These are phyloP conservation scores for Rosa hybrid DNA, from an alignment of 331 rosid species.

Conservation along the genomic window DNA sequence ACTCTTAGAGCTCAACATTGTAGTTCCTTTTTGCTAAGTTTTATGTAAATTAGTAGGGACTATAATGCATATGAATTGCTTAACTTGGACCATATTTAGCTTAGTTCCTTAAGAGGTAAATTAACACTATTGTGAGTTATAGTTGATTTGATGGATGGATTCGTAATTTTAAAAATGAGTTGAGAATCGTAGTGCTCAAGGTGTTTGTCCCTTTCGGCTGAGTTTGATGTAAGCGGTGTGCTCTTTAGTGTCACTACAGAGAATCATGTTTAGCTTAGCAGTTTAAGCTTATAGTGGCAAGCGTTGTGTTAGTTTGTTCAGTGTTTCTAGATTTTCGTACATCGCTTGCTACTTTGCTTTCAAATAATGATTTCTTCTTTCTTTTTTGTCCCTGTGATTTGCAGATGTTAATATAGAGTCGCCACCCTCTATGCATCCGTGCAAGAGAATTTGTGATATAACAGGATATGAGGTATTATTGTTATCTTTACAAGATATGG, in stretches of 20 bases:
- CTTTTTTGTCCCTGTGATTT: constrained; percentile 14
- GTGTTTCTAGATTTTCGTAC: background rate
- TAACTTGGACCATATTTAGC: no score
- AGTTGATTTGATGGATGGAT: background rate
- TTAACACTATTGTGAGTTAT: background rate
- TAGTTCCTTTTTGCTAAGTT: background rate
- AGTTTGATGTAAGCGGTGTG: background rate
- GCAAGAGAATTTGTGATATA: constrained; percentile 86
- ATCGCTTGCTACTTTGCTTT: background rate
- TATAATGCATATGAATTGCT: background rate
- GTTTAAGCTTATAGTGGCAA: background rate
- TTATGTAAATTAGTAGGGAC: background rate
- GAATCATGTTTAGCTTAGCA: background rate
- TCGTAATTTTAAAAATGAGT: background rate
- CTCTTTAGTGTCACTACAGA: background rate
- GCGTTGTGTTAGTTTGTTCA: background rate
- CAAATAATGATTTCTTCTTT: background rate
- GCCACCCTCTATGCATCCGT: constrained; percentile 89
- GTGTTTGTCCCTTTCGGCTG: background rate
- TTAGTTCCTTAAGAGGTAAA: background rate
- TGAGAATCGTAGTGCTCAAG: background rate
- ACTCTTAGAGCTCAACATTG: background rate
- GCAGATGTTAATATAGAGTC: constrained; percentile 87
- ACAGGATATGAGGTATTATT: constrained; percentile 83
- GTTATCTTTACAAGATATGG: background rate